These are phyloP conservation scores for Citrus reticulata DNA, from an alignment of 345 rosid genomes.

Conservation along the genomic window DNA sequence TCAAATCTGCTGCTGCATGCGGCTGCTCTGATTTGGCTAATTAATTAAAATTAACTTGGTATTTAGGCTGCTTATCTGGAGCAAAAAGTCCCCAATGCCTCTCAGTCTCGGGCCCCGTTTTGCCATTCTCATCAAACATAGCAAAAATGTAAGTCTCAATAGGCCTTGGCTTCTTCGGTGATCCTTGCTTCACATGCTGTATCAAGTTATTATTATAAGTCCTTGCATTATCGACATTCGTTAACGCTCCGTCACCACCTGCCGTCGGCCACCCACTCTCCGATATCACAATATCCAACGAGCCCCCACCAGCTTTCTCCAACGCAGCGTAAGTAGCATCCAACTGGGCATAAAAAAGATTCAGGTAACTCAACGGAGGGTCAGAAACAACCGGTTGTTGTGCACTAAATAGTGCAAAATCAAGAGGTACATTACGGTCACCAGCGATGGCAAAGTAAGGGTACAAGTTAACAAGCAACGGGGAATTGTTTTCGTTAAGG, in stretches of 20 bases:
- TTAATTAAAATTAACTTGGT: slow-evolving; percentile 38
- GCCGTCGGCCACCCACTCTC: slow-evolving; percentile 68
- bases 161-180: slow-evolving; percentile 44
- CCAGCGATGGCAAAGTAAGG: slow-evolving; percentile 31
- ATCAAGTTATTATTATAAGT: slow-evolving; percentile 50
- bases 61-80: slow-evolving; percentile 49
- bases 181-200: slow-evolving; percentile 45
- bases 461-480: slow-evolving; percentile 45
- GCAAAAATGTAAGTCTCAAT: slow-evolving; percentile 66
- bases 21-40: background rate
- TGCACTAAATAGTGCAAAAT: slow-evolving; percentile 39
- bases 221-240: slow-evolving; percentile 47
- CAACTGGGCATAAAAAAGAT: slow-evolving; percentile 53
- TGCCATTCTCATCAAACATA: slow-evolving; percentile 53
- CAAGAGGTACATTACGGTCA: slow-evolving; percentile 16
- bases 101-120: slow-evolving; percentile 36
- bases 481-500: slow-evolving; percentile 34
- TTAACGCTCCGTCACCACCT: slow-evolving; percentile 43
- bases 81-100: slow-evolving; percentile 51
- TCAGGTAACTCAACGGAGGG: slow-evolving; percentile 25
- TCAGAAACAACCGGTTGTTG: slow-evolving; percentile 19
- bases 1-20: background rate
- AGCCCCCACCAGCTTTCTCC: slow-evolving; percentile 48
- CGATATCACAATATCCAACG: slow-evolving; percentile 49
- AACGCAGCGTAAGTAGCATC: slow-evolving; percentile 52